Percentiles rank a stretch among this genome's conserved stretches.
Evolutionary conservation across 2,329 filamentous ascomycete genomes (phyloP).

Genomic region (Coniochaeta hoffmannii): DNA sequence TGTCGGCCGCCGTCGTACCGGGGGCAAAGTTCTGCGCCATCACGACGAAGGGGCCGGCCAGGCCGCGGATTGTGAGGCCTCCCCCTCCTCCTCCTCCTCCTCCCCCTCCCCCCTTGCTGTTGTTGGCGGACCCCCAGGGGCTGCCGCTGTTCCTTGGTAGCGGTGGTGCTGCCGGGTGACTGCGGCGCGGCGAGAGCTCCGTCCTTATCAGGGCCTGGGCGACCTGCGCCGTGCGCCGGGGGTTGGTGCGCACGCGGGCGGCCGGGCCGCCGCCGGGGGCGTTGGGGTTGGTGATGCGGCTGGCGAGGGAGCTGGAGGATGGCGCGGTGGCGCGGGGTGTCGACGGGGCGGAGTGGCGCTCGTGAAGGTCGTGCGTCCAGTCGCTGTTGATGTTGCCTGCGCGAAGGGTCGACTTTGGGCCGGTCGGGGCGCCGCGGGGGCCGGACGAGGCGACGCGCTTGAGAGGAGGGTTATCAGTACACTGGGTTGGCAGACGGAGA

Average conservation of each 20-base stretch:
- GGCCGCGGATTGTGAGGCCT: slow-evolving; percentile 65
- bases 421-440: slow-evolving; percentile 8
- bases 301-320: slow-evolving; percentile 31
- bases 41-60: slow-evolving; percentile 63
- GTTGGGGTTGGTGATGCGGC: slow-evolving; percentile 17
- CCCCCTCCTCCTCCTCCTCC: slow-evolving; percentile 16
- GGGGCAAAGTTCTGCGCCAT: slow-evolving; percentile 76
- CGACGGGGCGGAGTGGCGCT: slow-evolving; percentile 29
- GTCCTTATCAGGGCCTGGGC: slow-evolving; percentile 36
- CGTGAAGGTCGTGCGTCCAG: slow-evolving; percentile 66
- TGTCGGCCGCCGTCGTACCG: slow-evolving; percentile 74
- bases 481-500: slow-evolving; percentile 7
- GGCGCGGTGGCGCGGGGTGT: slow-evolving; percentile 17
- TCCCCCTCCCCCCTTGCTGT: slow-evolving; percentile 9
- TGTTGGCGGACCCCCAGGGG: not conserved
- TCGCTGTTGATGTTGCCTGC: slow-evolving; percentile 55
- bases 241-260: slow-evolving; percentile 23
- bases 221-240: slow-evolving; percentile 31
- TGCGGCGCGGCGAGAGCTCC: slow-evolving; percentile 20
- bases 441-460: slow-evolving; percentile 26
- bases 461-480: slow-evolving; percentile 9
- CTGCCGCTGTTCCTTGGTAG: slow-evolving; percentile 11
- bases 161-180: slow-evolving; percentile 23
- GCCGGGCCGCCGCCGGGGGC: slow-evolving; percentile 7
- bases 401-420: slow-evolving; percentile 20